These are phyloP conservation scores for Exophiala phaeomuriformis DNA, from an alignment of 2,329 filamentous ascomycete species.

Conservation along the genomic window DNA sequence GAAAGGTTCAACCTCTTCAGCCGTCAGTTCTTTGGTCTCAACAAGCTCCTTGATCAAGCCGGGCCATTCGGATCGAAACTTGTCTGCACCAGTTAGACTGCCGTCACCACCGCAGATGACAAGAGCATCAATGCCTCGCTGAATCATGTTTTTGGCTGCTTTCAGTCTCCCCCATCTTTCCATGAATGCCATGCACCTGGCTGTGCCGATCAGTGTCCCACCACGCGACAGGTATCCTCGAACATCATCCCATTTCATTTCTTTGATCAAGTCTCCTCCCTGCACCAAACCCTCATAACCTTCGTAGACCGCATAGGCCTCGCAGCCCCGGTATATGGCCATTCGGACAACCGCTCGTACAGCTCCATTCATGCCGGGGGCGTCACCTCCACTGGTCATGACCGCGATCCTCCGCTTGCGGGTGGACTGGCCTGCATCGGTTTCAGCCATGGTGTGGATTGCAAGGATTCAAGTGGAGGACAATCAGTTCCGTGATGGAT, in stretches of 20 bases:
- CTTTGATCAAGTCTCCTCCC: slow-evolving; percentile 77
- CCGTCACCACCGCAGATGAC: slow-evolving; percentile 97
- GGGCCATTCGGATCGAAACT: slow-evolving; percentile 88
- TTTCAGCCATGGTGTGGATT: slow-evolving; percentile 27
- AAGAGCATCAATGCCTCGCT: slow-evolving; percentile 87
- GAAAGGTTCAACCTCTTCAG: slow-evolving; percentile 67
- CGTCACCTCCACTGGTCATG: slow-evolving; percentile 92
- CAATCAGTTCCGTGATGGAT: too few relatives aligned
- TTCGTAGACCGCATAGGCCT: slow-evolving; percentile 77
- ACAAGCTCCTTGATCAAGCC: slow-evolving; percentile 80
- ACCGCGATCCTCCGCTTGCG: slow-evolving; percentile 67
- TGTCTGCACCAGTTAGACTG: slow-evolving; percentile 89
- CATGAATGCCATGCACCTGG: slow-evolving; percentile 85
- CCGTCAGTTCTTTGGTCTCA: slow-evolving; percentile 59
- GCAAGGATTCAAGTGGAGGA: neutral
- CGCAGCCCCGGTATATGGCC: slow-evolving; percentile 75
- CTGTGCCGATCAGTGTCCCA: slow-evolving; percentile 91
- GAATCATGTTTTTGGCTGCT: slow-evolving; percentile 89
- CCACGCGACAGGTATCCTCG: slow-evolving; percentile 90
- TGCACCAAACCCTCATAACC: slow-evolving; percentile 93
- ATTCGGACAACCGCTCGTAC: slow-evolving; percentile 87
- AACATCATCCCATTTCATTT: slow-evolving; percentile 88
- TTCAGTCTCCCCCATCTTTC: slow-evolving; percentile 74
- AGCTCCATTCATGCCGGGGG: slow-evolving; percentile 88
- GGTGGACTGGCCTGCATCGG: slow-evolving; percentile 26